Evolutionary conservation across 441 rosid species (phyloP), one percentile per base, ranked within the genome.

Genomic region (Hypseocharis bilobata): DNA sequence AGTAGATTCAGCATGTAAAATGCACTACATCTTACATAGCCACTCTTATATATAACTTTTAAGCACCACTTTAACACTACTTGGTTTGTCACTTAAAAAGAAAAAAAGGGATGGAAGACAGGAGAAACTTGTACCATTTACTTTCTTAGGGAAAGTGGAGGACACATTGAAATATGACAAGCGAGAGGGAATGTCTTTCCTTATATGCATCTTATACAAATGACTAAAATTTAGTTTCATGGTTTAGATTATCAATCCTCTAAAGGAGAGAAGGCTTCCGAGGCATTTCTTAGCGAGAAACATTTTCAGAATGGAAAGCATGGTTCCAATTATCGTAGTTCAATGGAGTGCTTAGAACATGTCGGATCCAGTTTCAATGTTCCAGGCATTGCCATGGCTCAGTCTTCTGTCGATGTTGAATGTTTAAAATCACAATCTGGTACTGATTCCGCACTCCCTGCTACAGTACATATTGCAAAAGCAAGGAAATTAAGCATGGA

Each of bases 301-400:
- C 84, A 74, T 70, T 65, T 78, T 70, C 86, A 70, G 62, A 80
- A 77, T 69, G 81, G 70, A 63, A 78, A 67, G 70, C 69, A 49
- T 67, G 78, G 70, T 47, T 68, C 82, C 6, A 83, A 78, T n/a
- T 70, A 59, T 72, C 77, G 74, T 61, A 75, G 69, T 60, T 70
- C 75, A 76, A 59, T 82, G 2, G 89, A 87, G 73, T 64, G 77
- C 62, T 72, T 81, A 36, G 86, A 83, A 38, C 77, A 55, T 60
- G 83, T 82, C 52, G 84, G 81, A 47, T 82, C 86, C 76, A 82
- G 86, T 73, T 82, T 69, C 70, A 76, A 70, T 62, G 74, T 71
- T 63, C 78, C 75, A 26, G 87, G 82, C 66, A 80, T 82, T 78
- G 82, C 85, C 52, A 78, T 74, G 83, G 78, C 85, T 74, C 89